Evolutionary conservation across 2,329 filamentous ascomycete genomes (phyloP), one percentile per base, ranked within the genome.

Genomic region (Hymenoscyphus infarciens): DNA sequence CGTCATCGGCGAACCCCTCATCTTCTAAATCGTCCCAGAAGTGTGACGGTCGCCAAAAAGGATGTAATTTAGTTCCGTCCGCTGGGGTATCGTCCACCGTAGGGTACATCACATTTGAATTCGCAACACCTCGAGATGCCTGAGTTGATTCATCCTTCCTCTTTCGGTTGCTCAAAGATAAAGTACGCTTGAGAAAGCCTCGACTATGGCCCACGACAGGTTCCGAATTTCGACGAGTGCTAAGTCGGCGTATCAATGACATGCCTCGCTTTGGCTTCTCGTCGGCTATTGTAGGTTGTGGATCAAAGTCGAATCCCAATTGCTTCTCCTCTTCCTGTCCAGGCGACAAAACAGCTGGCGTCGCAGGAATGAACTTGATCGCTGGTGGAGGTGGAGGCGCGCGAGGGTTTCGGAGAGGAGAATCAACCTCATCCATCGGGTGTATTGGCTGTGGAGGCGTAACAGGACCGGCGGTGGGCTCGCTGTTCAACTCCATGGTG

Each of bases 311-410:
- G 64, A 83, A 85, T 0, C 83, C 83, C 25, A 83, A 73, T 67
- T 80, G 80, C 27, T 77, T 77, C 61, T 81, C 76, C 68, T 79
- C 81, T 65, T 87, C 84, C 1, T 78, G 70, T 1, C 80, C 76
- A 10, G 85, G 84, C 1, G 84, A 87, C 53, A 82, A 70, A 1
- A 82, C 85, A 1, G 84, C 86, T 3, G 85, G 85, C 0, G 85
- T 87, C 29, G 85, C 84, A 0, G 85, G 85, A 38, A 85, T 87
- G 64, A 88, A 84, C 61, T 84, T 81, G 68, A 88, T 81, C 1
- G 74, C 75, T n/a, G 82, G 82, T 6, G 81, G 83, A 65, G 80
- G 76, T 22, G 85, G 85, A 5, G 85, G 83, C n/a, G 77, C 78
- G 56, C 85, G 81, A 15, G 85, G 85, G 66, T 88, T 88, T 61